A percentile compares a stretch with the other conserved stretches of the same genome.
Conservation (phyloP, 768 basidiomycete genomes). For the Tremella yokohamensis region DNA sequence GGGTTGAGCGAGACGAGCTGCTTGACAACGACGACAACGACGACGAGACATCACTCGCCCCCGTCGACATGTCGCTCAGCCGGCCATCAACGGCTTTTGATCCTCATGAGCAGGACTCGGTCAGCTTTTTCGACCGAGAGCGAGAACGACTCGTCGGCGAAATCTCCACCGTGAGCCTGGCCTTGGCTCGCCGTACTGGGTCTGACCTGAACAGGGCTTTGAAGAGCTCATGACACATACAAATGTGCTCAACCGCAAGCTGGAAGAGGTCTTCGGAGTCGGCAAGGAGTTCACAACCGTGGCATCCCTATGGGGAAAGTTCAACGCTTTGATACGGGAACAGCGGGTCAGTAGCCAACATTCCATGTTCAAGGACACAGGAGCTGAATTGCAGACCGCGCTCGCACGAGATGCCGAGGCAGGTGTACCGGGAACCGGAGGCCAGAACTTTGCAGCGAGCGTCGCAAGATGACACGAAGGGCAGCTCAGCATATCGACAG, state of each 20-base stretch:
- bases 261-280: constrained; percentile 89
- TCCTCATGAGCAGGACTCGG: not conserved
- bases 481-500: not conserved
- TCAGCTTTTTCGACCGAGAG: constrained; percentile 44
- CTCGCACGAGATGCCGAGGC: constrained; percentile 27
- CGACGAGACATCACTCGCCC: not conserved
- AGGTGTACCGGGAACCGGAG: constrained; percentile 48
- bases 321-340: constrained; percentile 44
- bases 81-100: constrained; percentile 3
- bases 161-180: constrained; percentile 38
- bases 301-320: constrained; percentile 69
- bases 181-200: not conserved
- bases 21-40: too few relatives aligned
- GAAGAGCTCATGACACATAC: constrained; percentile 80
- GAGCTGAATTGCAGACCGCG: constrained; percentile 21
- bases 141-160: constrained; percentile 44
- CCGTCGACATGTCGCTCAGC: constrained; percentile 1
- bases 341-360: constrained; percentile 36
- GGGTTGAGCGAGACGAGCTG: too few relatives aligned
- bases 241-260: constrained; percentile 80
- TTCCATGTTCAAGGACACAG: not conserved
- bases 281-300: constrained; percentile 88
- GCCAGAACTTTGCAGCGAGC: constrained; percentile 37
- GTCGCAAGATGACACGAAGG: constrained; percentile 8
- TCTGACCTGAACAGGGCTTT: constrained; percentile 61